Percentiles rank a stretch among this genome's conserved stretches.
These are phyloP conservation scores for Clitocybe nebularis DNA, from an alignment of 1,284 basidiomycete species.

Conservation along the genomic window DNA sequence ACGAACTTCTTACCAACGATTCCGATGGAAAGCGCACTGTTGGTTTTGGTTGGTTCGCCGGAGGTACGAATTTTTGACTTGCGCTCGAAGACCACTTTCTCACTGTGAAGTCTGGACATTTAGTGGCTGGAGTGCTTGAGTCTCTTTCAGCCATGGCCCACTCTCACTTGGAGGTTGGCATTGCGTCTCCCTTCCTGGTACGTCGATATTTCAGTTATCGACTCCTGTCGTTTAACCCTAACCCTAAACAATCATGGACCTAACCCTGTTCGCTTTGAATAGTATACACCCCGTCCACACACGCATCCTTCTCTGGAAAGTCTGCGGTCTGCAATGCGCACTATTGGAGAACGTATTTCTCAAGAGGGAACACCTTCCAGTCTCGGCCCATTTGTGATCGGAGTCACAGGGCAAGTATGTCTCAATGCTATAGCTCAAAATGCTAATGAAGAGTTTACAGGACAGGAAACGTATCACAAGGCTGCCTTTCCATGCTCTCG, in stretches of 20 bases:
- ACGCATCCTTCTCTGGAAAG: conserved; percentile 60
- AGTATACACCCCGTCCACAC: conserved; percentile 82
- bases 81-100: background rate
- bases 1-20: conserved; percentile 70
- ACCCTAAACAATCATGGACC: conserved; percentile 5
- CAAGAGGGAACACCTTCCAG: conserved; percentile 57
- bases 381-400: conserved; percentile 77
- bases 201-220: conserved; percentile 19
- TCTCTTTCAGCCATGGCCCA: conserved; percentile 77
- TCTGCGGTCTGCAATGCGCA: conserved; percentile 54
- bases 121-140: conserved; percentile 83
- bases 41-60: conserved; percentile 87
- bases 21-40: conserved; percentile 70
- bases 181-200: conserved; percentile 81
- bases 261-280: background rate
- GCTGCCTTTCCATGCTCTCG: conserved; percentile 65
- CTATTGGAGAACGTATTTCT: conserved; percentile 56
- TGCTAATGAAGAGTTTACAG: conserved; percentile 31
- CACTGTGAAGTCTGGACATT: background rate
- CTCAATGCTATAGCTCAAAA: background rate
- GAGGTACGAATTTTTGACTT: conserved; percentile 46
- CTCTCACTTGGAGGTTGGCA: conserved; percentile 71
- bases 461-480: conserved; percentile 76
- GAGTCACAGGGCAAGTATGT: conserved; percentile 70
- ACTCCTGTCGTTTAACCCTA: conserved; percentile 1